Percentiles rank a stretch among this genome's conserved stretches.
Evolutionary conservation across 345 rosid species (phyloP).

Genomic region (Eucalyptus polyanthemos): DNA sequence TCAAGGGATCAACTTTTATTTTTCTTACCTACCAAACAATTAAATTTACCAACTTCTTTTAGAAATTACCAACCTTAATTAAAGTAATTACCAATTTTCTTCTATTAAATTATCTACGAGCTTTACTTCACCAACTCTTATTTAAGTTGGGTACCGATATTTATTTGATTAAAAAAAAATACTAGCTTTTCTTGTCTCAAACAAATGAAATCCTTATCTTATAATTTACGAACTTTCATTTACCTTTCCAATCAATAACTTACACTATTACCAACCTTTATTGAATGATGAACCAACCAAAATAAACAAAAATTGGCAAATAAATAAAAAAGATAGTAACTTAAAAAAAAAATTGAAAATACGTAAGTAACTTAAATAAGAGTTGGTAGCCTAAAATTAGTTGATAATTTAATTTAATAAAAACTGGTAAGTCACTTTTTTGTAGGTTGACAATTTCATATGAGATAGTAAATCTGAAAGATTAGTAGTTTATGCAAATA

Average conservation of each 20-base stretch:
- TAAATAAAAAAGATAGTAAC: not conserved
- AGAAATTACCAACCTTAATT: no score
- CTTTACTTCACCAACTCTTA: not conserved
- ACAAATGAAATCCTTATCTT: not conserved
- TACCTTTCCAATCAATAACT: not conserved
- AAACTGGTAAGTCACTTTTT: not conserved
- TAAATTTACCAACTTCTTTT: not conserved
- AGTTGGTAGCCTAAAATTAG: not conserved
- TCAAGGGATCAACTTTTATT: not conserved
- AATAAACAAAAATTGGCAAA: not conserved
- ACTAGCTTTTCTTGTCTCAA: not conserved
- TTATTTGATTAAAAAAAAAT: not conserved
- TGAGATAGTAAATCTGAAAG: not conserved
- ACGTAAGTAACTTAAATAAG: not conserved
- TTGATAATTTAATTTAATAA: no score
- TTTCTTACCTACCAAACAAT: not conserved
- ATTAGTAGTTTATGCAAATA: not conserved
- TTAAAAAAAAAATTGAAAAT: no score
- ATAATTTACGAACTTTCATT: no score
- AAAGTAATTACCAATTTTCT: no score
- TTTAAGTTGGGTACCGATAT: not conserved
- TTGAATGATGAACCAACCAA: not conserved
- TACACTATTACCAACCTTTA: not conserved
- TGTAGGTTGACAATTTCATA: not conserved
- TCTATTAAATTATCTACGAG: not conserved